phyloP scores from a whole-genome alignment of 2,329 filamentous ascomycete genomes.

The Xylariaceae sp. region DNA sequence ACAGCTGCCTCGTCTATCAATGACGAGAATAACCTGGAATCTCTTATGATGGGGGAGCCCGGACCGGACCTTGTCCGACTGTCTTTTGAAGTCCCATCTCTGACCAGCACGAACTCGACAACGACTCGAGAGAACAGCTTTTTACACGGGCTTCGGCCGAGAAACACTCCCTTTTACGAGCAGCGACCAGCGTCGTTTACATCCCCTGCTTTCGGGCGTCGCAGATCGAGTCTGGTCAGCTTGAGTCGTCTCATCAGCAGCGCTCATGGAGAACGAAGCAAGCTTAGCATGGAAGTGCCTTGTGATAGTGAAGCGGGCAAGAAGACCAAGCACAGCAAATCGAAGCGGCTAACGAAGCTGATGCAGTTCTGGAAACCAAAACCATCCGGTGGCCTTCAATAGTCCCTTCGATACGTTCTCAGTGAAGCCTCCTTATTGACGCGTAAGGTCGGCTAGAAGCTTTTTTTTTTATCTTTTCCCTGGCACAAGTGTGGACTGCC shows the following conservation, averaged over 20 bases:
- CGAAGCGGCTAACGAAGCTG: constrained; percentile 66
- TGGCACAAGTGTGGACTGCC: neutral
- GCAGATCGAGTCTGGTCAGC: constrained; percentile 71
- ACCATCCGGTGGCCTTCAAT: constrained; percentile 32
- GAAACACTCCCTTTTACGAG: constrained; percentile 43
- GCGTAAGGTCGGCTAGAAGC: too few species aligned
- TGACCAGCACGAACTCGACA: constrained; percentile 70
- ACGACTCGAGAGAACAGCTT: constrained; percentile 65
- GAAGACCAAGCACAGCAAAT: constrained; percentile 56
- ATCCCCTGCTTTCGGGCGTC: constrained; percentile 58
- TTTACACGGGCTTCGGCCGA: constrained; percentile 33
- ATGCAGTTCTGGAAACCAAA: constrained; percentile 74
- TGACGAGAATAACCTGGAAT: constrained; percentile 66
- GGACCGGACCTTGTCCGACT: constrained; percentile 63
- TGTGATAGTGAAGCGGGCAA: constrained; percentile 52
- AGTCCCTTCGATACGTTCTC: neutral
- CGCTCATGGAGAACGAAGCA: constrained; percentile 69
- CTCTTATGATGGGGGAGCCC: constrained; percentile 66
- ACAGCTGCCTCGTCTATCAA: constrained; percentile 69
- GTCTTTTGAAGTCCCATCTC: constrained; percentile 67
- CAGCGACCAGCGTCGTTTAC: constrained; percentile 60
- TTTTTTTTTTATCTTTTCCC: neutral
- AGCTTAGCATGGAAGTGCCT: constrained; percentile 64
- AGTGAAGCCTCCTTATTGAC: too few species aligned
- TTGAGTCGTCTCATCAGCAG: constrained; percentile 71